Conservation (phyloP, 192 early-diverging fungal genomes). For the Phlyctochytrium arcticum region DNA sequence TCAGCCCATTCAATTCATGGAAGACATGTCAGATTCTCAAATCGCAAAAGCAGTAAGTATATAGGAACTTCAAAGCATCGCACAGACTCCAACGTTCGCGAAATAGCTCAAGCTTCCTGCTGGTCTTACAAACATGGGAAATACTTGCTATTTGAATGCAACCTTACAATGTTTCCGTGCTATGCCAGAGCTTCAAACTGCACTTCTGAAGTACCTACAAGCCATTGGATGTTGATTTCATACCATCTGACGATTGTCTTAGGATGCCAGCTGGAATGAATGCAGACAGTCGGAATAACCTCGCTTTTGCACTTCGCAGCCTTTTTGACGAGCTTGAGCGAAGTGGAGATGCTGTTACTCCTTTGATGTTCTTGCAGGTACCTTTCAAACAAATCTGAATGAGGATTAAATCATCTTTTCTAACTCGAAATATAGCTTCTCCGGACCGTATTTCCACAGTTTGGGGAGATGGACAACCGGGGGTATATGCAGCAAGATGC, state of each 20-base stretch:
- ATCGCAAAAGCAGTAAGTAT: conserved; percentile 70
- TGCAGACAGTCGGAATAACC: conserved; percentile 53
- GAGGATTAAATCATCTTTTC: background rate
- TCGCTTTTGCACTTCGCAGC: conserved; percentile 66
- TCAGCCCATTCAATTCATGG: conserved; percentile 71
- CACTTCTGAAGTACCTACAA: conserved; percentile 48
- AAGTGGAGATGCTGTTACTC: conserved; percentile 69
- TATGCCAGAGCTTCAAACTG: conserved; percentile 73
- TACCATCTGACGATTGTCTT: conserved; percentile 15
- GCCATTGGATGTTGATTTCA: background rate
- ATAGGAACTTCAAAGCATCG: background rate
- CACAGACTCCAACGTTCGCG: background rate
- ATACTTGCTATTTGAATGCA: conserved; percentile 79
- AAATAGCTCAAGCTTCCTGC: conserved; percentile 80
- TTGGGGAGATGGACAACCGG: conserved; percentile 69
- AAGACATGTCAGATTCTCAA: conserved; percentile 89
- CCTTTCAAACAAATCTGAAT: background rate
- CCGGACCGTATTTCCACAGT: conserved; percentile 79
- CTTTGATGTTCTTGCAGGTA: conserved; percentile 75
- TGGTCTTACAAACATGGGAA: conserved; percentile 87
- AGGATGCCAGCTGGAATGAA: conserved; percentile 47
- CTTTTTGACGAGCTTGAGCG: conserved; percentile 69
- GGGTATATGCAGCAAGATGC: conserved; percentile 94
- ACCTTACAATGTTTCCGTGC: conserved; percentile 90
- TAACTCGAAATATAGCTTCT: conserved; percentile 42